Base-by-base conservation (phyloP, 306 rosid species). In the Gastrolobium villosum region DNA sequence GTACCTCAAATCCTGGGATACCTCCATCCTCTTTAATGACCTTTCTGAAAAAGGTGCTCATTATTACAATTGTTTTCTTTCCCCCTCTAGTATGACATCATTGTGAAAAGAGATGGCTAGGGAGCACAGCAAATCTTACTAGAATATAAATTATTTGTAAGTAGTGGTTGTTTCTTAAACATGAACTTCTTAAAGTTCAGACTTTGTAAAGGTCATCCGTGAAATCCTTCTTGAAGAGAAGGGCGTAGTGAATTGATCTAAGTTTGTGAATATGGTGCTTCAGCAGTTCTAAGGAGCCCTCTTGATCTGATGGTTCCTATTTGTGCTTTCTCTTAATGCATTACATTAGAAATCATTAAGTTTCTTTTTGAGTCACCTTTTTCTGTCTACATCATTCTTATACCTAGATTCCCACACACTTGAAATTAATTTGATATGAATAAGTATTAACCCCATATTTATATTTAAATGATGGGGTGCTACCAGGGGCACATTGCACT, bases 21-120 rank as follows among this genome's bases (percentile, higher is more conserved):
- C 98, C 96, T 75, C 98, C 97, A 46, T 90, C 98, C 32, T 92
- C 98, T 69, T 87, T 94, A 77, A 92, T 94, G 97, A 28, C 92
- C 68, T 94, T 94, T 84, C 83, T 87, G 70, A 83, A 73, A 54
- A 85, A 94, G 97, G 98, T 92, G 48, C 66, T 54, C 75, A 60
- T 61, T 71, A 62, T 48, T 79, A 26, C 40, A 26, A 40, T 15
- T 28, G 9, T 53, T 60, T 37, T 11, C 3, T 13, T 26, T 55
- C 26, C 9, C 7, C 43, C 70, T 35, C 26, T 2, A 31, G 46
- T 48, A 75, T 40, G 20, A 70, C 67, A 13, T 62, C 50, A 40
- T 73, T 71, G 30, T 41, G 52, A 60, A 79, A 46, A 50, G 72
- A 60, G 74, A 34, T 69, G 56, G 49, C 62, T 65, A 40, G 63